Percentiles rank a stretch among this genome's conserved stretches.
phyloP scores from a whole-genome alignment of 129 eudicot genomes.

The Tagetes patula region DNA sequence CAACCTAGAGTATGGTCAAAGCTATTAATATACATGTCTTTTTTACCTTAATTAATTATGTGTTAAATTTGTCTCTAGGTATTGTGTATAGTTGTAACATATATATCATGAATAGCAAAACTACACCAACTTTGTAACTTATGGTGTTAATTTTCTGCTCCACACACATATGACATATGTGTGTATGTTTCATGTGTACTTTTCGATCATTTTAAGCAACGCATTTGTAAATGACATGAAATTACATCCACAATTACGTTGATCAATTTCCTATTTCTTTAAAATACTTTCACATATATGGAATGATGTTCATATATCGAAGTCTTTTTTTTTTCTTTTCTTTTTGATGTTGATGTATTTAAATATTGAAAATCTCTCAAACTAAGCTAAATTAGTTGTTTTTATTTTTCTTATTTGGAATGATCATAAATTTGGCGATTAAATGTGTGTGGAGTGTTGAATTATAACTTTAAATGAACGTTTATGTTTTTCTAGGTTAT shows the following conservation, averaged over 20 bases:
- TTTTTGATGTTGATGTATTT: too few relatives aligned
- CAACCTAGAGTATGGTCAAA: slow-evolving; percentile 74
- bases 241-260: not conserved
- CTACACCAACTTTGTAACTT: slow-evolving; percentile 47
- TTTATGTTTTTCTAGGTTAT: too few relatives aligned
- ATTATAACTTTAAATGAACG: too few relatives aligned
- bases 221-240: not conserved
- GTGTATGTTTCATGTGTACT: slow-evolving; percentile 41
- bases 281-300: too few relatives aligned
- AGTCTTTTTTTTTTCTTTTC: too few relatives aligned
- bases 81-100: slow-evolving; percentile 41
- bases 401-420: too few relatives aligned
- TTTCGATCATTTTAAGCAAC: slow-evolving; percentile 36
- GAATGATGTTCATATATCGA: too few relatives aligned
- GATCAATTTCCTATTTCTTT: too few relatives aligned
- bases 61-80: not conserved
- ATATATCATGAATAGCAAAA: slow-evolving; percentile 15
- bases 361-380: too few relatives aligned
- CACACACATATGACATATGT: not conserved
- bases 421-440: too few relatives aligned
- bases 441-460: too few relatives aligned
- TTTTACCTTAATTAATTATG: slow-evolving; percentile 33
- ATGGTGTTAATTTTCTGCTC: not conserved
- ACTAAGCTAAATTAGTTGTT: too few relatives aligned
- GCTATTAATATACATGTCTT: slow-evolving; percentile 35